Percentiles rank a stretch among this genome's conserved stretches.
These are phyloP conservation scores for Aspergillus leporis DNA, from an alignment of 495 filamentous ascomycete genomes.

Conservation along the genomic window DNA sequence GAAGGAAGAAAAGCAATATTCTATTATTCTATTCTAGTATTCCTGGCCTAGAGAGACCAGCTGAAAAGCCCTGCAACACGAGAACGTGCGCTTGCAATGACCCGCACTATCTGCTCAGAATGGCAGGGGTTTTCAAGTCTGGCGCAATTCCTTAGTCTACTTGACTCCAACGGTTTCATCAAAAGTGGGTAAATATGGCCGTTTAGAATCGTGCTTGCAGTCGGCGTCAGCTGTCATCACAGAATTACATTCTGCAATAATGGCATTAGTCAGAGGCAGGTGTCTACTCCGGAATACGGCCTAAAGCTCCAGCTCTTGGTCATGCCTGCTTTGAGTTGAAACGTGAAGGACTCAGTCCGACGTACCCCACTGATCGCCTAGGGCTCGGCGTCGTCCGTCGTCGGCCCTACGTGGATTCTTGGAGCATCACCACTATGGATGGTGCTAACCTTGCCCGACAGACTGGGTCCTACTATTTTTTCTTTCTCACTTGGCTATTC, in stretches of 20 bases:
- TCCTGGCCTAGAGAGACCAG: neutral
- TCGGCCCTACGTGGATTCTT: slow-evolving; percentile 14
- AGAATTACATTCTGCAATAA: neutral
- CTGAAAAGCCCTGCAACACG: slow-evolving; percentile 7
- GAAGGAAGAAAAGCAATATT: slow-evolving; percentile 3
- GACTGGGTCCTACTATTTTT: slow-evolving; percentile 5
- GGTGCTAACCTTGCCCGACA: slow-evolving; percentile 12
- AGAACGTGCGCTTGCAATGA: neutral
- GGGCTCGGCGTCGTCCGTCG: slow-evolving; percentile 11
- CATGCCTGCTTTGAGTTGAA: neutral
- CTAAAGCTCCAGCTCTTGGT: neutral
- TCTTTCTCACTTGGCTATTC: neutral
- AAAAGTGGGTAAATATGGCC: neutral
- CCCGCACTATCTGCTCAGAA: neutral
- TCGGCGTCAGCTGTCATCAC: slow-evolving; percentile 4
- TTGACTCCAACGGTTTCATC: slow-evolving; percentile 4
- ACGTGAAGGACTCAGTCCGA: slow-evolving; percentile 14
- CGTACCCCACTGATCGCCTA: slow-evolving; percentile 20
- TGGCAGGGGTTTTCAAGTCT: neutral
- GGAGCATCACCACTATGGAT: slow-evolving; percentile 11
- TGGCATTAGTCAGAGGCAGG: neutral
- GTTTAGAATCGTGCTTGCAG: neutral
- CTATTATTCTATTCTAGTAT: slow-evolving; percentile 5
- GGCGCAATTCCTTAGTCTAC: neutral
- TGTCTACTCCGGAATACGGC: too few relatives aligned